Percentiles rank a stretch among this genome's conserved stretches.
Conservation (phyloP, 2,329 filamentous ascomycete genomes). For the Chrysoporthe cubensis region DNA sequence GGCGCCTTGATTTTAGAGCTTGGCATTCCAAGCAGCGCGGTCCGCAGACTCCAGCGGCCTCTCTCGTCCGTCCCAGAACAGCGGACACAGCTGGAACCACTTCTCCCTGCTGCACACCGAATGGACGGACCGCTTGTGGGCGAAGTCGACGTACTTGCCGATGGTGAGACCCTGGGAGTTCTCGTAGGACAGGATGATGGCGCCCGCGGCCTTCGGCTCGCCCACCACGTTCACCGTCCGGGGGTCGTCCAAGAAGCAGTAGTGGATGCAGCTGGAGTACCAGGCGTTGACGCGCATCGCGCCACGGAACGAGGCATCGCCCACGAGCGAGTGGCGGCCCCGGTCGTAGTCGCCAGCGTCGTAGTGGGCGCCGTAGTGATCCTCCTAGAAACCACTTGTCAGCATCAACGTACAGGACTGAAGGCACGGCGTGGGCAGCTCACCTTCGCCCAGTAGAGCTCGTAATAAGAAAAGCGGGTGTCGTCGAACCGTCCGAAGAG, state of each 20-base stretch:
- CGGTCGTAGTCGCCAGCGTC: conserved; percentile 60
- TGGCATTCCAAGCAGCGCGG: conserved; percentile 50
- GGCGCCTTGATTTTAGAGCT: conserved; percentile 37
- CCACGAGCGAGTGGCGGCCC: conserved; percentile 63
- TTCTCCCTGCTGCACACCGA: conserved; percentile 42
- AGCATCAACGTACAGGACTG: background rate
- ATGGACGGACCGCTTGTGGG: conserved; percentile 44
- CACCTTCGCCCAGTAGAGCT: conserved; percentile 75
- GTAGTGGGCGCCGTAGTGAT: conserved; percentile 63
- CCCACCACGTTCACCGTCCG: conserved; percentile 57
- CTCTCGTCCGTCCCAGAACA: conserved; percentile 53
- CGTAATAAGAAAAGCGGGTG: conserved; percentile 72
- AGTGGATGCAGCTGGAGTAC: conserved; percentile 62
- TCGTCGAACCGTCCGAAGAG: conserved; percentile 72
- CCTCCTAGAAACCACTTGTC: conserved; percentile 47
- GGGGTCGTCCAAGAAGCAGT: conserved; percentile 62
- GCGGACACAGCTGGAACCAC: conserved; percentile 49
- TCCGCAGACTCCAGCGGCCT: conserved; percentile 48
- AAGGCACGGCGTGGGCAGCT: conserved; percentile 16
- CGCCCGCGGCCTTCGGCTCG: conserved; percentile 31
- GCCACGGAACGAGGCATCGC: conserved; percentile 58
- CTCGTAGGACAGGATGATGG: conserved; percentile 36
- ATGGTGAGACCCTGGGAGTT: conserved; percentile 37
- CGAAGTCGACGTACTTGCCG: conserved; percentile 43
- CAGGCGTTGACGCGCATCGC: conserved; percentile 60